Evolutionary conservation across 2,329 filamentous ascomycete genomes (phyloP), one percentile per base, ranked within the genome.

Genomic region (Rachicladosporium sp.): DNA sequence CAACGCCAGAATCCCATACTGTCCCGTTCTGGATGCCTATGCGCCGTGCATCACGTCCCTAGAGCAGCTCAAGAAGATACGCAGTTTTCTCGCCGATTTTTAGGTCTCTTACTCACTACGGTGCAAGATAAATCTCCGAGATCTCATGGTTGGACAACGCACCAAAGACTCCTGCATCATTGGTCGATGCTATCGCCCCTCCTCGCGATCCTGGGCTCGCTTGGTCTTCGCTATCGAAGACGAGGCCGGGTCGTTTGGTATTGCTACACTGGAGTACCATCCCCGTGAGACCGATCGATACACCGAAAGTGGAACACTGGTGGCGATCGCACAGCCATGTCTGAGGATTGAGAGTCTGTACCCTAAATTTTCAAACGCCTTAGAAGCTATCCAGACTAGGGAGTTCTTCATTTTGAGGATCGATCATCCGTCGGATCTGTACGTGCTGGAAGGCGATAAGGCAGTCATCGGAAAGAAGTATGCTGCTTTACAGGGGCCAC

Each of bases 241-340:
- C 6, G 37, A 29, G 10, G 19, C 2, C 10, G 30, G 31, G 7
- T 9, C 19, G 2, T 15, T 10, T 27, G 21, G 11, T 12, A 4
- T 33, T 2, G 7, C 34, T 21, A 11, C 7, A 3, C 21, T 29
- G 6, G 9, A 19, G 8, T 27, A 29, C 4, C 37, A 39, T 19
- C 29, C 29, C 31, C 21, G 31, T 13, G 31, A 34, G 9, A 19
- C 15, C 15, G 15, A 42, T 2, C 36, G 46, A 4, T 35, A 47
- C 3, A 31, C 55, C 2, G 43, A 45, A 0, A 10, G 37, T 6
- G 43, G 36, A 9, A 29, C 31, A 5, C 23, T 52, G 6, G 27
- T 56, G n/a, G 50, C 51, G 1, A 40, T 55, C 35, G 55, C 54
- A 36, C 47, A 56, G 35, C 53, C 54, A 9, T 54, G 46, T 37